Evolutionary conservation across 805 yeast species (phyloP).

Genomic region (Candida odintsovae): DNA sequence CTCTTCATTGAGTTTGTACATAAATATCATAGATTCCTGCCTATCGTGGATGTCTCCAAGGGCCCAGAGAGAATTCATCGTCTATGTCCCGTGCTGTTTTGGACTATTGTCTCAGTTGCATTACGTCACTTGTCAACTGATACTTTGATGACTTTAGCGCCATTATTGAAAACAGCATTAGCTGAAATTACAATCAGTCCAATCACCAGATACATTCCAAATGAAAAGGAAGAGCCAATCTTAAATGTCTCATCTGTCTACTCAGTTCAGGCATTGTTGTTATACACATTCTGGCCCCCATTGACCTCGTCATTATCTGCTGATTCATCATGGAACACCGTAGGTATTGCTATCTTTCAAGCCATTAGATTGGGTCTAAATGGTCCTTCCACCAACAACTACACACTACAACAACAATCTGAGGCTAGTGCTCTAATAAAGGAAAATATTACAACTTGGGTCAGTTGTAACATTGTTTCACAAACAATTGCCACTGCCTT

Average conservation of each 20-base stretch:
- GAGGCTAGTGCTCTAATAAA: conserved; percentile 35
- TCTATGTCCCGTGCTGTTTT: conserved; percentile 82
- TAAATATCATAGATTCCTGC: conserved; percentile 80
- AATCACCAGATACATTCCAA: conserved; percentile 75
- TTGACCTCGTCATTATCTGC: conserved; percentile 91
- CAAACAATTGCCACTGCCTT: conserved; percentile 88
- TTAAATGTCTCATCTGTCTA: conserved; percentile 87
- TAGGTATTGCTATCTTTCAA: conserved; percentile 88
- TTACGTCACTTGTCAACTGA: conserved; percentile 52
- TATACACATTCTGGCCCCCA: conserved; percentile 95
- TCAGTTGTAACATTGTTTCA: conserved; percentile 84
- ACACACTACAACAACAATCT: conserved; percentile 35
- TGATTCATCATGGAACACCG: conserved; percentile 92
- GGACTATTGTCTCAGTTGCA: conserved; percentile 89
- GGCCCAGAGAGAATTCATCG: conserved; percentile 81
- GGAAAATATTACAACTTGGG: conserved; percentile 90
- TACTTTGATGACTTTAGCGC: conserved; percentile 54
- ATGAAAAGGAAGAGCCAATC: conserved; percentile 74
- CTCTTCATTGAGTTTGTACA: conserved; percentile 65
- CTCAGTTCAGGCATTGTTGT: conserved; percentile 86
- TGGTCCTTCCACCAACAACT: conserved; percentile 56
- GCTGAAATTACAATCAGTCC: conserved; percentile 91
- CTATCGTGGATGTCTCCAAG: conserved; percentile 73
- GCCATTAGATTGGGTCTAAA: conserved; percentile 91
- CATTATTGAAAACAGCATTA: conserved; percentile 64